Conservation (phyloP, 2,329 filamentous ascomycete species). For the Blastomyces gilchristii region DNA sequence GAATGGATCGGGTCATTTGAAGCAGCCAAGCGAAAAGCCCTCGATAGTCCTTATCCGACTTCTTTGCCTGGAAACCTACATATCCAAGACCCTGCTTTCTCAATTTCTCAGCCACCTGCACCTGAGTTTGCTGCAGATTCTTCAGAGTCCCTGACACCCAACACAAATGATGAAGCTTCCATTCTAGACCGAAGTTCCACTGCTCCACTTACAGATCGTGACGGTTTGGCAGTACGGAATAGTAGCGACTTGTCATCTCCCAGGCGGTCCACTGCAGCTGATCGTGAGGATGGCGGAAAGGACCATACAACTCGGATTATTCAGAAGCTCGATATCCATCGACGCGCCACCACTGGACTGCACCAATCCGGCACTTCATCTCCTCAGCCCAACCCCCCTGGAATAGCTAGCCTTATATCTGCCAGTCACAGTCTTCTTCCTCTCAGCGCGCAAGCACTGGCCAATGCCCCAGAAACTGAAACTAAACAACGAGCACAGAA, state of each 20-base stretch:
- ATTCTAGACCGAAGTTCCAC: slow-evolving; percentile 52
- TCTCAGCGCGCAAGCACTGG: slow-evolving; percentile 41
- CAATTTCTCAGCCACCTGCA: slow-evolving; percentile 76
- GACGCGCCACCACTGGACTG: slow-evolving; percentile 57
- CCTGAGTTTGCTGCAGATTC: slow-evolving; percentile 82
- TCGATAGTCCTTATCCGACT: slow-evolving; percentile 58
- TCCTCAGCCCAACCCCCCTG: slow-evolving; percentile 42
- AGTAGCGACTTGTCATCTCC: slow-evolving; percentile 59
- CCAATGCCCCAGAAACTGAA: slow-evolving; percentile 31
- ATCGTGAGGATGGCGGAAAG: slow-evolving; percentile 56
- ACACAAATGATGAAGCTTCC: slow-evolving; percentile 46
- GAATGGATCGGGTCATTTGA: slow-evolving; percentile 94
- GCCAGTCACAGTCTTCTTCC: slow-evolving; percentile 72
- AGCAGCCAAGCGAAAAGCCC: slow-evolving; percentile 80
- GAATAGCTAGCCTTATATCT: slow-evolving; percentile 76
- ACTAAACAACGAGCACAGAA: background rate
- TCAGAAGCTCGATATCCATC: slow-evolving; percentile 80
- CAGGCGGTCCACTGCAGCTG: slow-evolving; percentile 42
- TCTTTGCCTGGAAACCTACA: slow-evolving; percentile 34
- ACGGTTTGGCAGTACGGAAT: slow-evolving; percentile 48
- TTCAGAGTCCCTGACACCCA: slow-evolving; percentile 53
- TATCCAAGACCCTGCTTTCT: slow-evolving; percentile 64
- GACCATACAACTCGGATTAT: slow-evolving; percentile 84
- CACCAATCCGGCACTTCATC: slow-evolving; percentile 35
- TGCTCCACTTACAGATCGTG: slow-evolving; percentile 54